These are phyloP conservation scores for Pisolithus marmoratus DNA, from an alignment of 768 basidiomycete genomes.

Conservation along the genomic window DNA sequence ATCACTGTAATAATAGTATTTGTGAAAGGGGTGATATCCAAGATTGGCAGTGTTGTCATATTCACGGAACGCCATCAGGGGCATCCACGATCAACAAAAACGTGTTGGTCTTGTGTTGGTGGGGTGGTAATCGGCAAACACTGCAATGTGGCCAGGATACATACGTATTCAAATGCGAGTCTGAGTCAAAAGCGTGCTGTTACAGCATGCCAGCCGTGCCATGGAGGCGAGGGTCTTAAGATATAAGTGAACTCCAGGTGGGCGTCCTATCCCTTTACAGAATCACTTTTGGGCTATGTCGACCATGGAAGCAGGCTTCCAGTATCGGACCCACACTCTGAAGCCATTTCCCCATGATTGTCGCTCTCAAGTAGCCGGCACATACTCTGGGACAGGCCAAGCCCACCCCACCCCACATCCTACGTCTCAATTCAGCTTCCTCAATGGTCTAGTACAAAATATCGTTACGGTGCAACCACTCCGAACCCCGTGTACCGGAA, in stretches of 20 bases:
- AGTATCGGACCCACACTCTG: constrained; percentile 20
- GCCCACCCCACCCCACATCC: constrained; percentile 5
- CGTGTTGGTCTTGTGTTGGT: constrained; percentile 21
- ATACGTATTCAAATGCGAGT: constrained; percentile 15
- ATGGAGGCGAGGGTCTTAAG: constrained; percentile 22
- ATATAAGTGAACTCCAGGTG: constrained; percentile 21
- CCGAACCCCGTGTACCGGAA: constrained; percentile 19
- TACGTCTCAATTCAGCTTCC: constrained; percentile 18
- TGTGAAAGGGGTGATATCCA: not conserved
- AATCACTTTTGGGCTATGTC: constrained; percentile 8
- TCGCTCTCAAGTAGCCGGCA: constrained; percentile 7
- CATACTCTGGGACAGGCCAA: constrained; percentile 20
- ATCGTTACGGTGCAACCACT: constrained; percentile 10
- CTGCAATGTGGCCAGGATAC: constrained; percentile 25
- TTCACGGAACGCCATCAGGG: not conserved
- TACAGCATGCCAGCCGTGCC: constrained; percentile 28
- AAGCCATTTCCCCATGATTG: constrained; percentile 16
- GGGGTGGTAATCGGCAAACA: constrained; percentile 4
- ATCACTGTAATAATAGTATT: not conserved
- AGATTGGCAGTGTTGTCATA: too few species aligned
- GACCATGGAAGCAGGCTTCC: constrained; percentile 26
- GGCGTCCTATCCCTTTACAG: constrained; percentile 6
- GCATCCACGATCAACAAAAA: constrained; percentile 10
- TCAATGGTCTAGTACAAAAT: constrained; percentile 12
- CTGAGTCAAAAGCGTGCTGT: constrained; percentile 8